phyloP scores from a whole-genome alignment of 257 asterid genomes.

The Apocynum venetum region DNA sequence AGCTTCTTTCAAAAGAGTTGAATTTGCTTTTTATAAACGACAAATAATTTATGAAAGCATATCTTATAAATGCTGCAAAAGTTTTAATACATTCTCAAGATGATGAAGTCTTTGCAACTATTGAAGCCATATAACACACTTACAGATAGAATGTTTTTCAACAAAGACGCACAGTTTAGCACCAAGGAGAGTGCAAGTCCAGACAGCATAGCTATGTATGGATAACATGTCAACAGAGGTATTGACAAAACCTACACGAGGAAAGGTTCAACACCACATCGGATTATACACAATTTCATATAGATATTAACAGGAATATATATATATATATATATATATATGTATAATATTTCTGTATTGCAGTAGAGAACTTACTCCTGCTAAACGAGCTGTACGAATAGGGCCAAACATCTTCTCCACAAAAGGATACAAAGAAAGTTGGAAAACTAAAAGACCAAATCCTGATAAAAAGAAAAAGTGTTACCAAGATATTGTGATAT shows the following conservation, averaged over 20 bases:
- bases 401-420: slow-evolving; percentile 60
- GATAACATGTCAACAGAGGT: slow-evolving; percentile 61
- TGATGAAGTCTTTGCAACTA: too few relatives aligned
- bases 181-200: slow-evolving; percentile 44
- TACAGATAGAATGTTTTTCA: slow-evolving; percentile 67
- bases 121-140: slow-evolving; percentile 23
- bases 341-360: neutral
- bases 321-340: neutral
- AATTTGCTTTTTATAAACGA: neutral
- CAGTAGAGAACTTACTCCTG: slow-evolving; percentile 47
- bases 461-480: slow-evolving; percentile 40
- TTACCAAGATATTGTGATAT: neutral
- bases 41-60: neutral
- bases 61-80: neutral
- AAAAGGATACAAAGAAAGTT: slow-evolving; percentile 58
- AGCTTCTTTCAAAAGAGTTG: too few relatives aligned
- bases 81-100: too few relatives aligned
- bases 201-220: slow-evolving; percentile 59
- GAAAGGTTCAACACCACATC: neutral
- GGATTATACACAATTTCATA: neutral
- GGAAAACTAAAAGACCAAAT: slow-evolving; percentile 62
- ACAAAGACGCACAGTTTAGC: slow-evolving; percentile 62
- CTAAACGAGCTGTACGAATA: slow-evolving; percentile 52
- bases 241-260: slow-evolving; percentile 53
- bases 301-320: neutral